Evolutionary conservation across 2,329 filamentous ascomycete genomes (phyloP).

Genomic region (Chalara sp.): DNA sequence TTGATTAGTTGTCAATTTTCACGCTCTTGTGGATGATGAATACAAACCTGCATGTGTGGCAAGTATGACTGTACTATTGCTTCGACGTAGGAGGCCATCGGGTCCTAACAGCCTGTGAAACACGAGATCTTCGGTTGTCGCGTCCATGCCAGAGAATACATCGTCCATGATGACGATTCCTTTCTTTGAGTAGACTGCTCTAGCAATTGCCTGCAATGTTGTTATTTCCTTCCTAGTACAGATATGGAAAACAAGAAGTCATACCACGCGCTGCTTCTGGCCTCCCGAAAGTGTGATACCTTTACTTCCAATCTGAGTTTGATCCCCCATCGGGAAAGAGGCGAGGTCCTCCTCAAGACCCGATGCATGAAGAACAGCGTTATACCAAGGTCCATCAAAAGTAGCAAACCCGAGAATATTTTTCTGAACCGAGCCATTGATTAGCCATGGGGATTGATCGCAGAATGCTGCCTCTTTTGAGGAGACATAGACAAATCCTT

Average conservation of each 20-base stretch:
- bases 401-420: neutral
- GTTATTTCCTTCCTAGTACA: too few species aligned
- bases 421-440: neutral
- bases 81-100: constrained; percentile 14
- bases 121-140: constrained; percentile 19
- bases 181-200: constrained; percentile 35
- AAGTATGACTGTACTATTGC: constrained; percentile 31
- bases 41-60: constrained; percentile 26
- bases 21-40: neutral
- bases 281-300: neutral
- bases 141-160: constrained; percentile 24
- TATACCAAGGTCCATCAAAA: neutral
- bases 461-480: neutral
- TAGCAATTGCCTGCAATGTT: constrained; percentile 48
- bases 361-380: neutral
- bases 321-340: neutral
- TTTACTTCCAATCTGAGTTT: neutral
- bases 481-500: neutral
- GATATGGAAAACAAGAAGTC: too few species aligned
- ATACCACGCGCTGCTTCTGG: neutral
- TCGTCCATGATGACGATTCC: constrained; percentile 24
- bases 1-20: too few species aligned
- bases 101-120: constrained; percentile 16
- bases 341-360: neutral
- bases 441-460: neutral